Conservation (phyloP, 1,284 basidiomycete species). For the Boletus sp. region DNA sequence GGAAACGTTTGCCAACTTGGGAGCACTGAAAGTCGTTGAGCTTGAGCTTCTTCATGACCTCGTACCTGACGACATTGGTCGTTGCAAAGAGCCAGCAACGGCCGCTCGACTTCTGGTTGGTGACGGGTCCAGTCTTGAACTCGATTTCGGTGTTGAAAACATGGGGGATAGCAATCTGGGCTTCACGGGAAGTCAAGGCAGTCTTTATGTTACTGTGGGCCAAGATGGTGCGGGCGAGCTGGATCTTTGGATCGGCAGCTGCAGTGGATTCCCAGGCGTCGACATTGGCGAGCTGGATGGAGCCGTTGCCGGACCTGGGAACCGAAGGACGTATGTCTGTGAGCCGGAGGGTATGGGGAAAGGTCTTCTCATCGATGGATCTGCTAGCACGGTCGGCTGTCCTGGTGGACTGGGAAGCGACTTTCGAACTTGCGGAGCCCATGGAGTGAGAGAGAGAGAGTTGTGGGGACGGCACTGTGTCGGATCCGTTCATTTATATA, state of each 20-base stretch:
- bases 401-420: conserved; percentile 18
- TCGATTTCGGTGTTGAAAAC: conserved; percentile 83
- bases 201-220: conserved; percentile 68
- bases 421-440: conserved; percentile 27
- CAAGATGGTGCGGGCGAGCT: conserved; percentile 79
- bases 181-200: conserved; percentile 63
- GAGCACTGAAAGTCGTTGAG: conserved; percentile 87
- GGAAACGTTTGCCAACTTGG: conserved; percentile 54
- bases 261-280: conserved; percentile 63
- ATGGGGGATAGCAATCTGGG: conserved; percentile 66
- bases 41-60: conserved; percentile 81
- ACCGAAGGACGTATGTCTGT: conserved; percentile 4
- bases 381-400: conserved; percentile 19
- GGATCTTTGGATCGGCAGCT: conserved; percentile 57
- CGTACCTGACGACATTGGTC: conserved; percentile 82
- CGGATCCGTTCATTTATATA: conserved; percentile 26
- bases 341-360: background rate
- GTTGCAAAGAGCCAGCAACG: conserved; percentile 93
- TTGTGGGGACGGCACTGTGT: conserved; percentile 11
- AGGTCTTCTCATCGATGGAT: conserved; percentile 29
- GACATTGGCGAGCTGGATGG: conserved; percentile 56
- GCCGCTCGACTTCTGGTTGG: conserved; percentile 84
- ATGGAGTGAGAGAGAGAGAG: conserved; percentile 16
- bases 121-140: conserved; percentile 78
- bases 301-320: conserved; percentile 49